A percentile compares a stretch with the other conserved stretches of the same genome.
Evolutionary conservation across 2,329 filamentous ascomycete species (phyloP).

Genomic region (Epichloe bromicola): DNA sequence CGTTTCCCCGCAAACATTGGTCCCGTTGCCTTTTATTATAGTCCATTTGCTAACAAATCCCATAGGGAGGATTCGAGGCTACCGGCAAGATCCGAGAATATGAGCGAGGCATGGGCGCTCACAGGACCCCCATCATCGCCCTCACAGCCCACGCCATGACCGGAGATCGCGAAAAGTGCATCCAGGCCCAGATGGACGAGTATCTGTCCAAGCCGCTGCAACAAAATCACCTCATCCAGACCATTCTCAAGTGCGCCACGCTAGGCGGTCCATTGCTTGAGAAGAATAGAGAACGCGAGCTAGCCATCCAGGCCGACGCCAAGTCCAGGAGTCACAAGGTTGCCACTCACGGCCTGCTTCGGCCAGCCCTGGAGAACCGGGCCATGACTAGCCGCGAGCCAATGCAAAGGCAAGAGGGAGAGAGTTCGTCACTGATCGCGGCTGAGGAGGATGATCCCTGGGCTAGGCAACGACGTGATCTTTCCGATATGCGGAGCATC

Average conservation of each 20-base stretch:
- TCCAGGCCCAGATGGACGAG: constrained; percentile 98
- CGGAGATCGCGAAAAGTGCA: constrained; percentile 94
- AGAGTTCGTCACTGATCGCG: constrained; percentile 47
- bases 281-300: constrained; percentile 53
- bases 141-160: constrained; percentile 98
- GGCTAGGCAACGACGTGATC: constrained; percentile 34
- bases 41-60: constrained; percentile 21
- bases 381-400: constrained; percentile 58
- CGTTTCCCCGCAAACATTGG: not conserved
- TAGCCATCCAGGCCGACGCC: constrained; percentile 36
- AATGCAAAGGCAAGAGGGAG: constrained; percentile 37
- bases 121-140: constrained; percentile 88
- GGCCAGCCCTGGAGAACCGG: constrained; percentile 39
- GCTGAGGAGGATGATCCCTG: constrained; percentile 33
- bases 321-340: constrained; percentile 30
- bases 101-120: constrained; percentile 66
- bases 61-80: constrained; percentile 87
- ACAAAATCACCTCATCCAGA: constrained; percentile 95
- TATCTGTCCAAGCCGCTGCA: constrained; percentile 94
- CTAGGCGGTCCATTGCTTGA: constrained; percentile 74
- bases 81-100: constrained; percentile 95
- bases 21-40: not conserved
- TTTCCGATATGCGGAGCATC: constrained; percentile 26
- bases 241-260: constrained; percentile 91
- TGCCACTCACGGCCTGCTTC: constrained; percentile 22